Conservation (phyloP, 1,139 yeast genomes). For the Yamadazyma buinensis region DNA sequence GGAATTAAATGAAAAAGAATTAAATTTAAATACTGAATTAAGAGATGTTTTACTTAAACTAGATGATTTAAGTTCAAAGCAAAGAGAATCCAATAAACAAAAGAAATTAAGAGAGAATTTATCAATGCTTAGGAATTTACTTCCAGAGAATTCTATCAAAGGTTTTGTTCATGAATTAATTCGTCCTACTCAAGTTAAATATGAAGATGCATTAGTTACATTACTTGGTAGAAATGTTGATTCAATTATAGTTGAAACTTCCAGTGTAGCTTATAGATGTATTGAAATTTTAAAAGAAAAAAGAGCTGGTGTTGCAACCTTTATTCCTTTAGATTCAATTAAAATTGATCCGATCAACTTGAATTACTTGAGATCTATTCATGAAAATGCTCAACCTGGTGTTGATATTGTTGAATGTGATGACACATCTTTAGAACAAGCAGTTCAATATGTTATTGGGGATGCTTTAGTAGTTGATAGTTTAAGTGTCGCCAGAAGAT, state of each 20-base stretch:
- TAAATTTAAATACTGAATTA: slow-evolving; percentile 58
- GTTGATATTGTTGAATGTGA: slow-evolving; percentile 74
- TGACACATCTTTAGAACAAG: slow-evolving; percentile 61
- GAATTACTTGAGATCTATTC: slow-evolving; percentile 55
- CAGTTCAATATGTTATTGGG: slow-evolving; percentile 78
- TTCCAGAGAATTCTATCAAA: slow-evolving; percentile 67
- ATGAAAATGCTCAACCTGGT: slow-evolving; percentile 57
- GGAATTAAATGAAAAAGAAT: slow-evolving; percentile 44
- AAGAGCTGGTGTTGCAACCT: slow-evolving; percentile 79
- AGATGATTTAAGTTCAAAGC: slow-evolving; percentile 71
- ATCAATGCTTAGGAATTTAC: slow-evolving; percentile 58
- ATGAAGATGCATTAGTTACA: slow-evolving; percentile 74
- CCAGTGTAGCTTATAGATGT: slow-evolving; percentile 76
- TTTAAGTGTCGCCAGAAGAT: slow-evolving; percentile 60
- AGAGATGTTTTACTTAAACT: slow-evolving; percentile 58
- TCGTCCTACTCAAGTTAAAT: slow-evolving; percentile 72
- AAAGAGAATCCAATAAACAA: slow-evolving; percentile 73
- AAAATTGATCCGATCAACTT: slow-evolving; percentile 50
- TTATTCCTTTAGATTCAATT: slow-evolving; percentile 83
- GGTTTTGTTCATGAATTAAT: slow-evolving; percentile 81
- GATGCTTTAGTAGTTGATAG: slow-evolving; percentile 77
- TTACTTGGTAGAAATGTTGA: slow-evolving; percentile 78
- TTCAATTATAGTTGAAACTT: slow-evolving; percentile 76
- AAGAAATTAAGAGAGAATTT: slow-evolving; percentile 69
- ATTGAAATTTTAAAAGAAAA: slow-evolving; percentile 81